Evolutionary conservation across 208 protist species (phyloP).

Genomic region (Novymonas esmeraldas): DNA sequence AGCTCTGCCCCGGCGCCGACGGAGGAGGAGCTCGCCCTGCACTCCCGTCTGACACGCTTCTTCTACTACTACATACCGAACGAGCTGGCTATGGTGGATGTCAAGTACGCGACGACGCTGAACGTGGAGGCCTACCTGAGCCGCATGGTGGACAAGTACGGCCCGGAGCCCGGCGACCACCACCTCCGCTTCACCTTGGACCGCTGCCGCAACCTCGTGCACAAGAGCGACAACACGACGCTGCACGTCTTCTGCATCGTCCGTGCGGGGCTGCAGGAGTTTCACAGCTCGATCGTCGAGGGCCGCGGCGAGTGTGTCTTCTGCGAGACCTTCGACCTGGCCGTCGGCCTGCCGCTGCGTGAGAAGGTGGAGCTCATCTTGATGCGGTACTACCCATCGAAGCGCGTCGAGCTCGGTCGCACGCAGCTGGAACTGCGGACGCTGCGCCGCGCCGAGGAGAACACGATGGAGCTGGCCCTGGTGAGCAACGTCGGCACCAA

Average conservation of each 20-base stretch:
- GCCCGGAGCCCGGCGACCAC: slow-evolving; percentile 74
- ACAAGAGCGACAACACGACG: slow-evolving; percentile 12
- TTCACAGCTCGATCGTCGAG: slow-evolving; percentile 49
- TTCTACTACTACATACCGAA: slow-evolving; percentile 74
- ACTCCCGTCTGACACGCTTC: slow-evolving; percentile 59
- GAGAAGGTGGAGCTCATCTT: slow-evolving; percentile 73
- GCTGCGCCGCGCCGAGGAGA: slow-evolving; percentile 33
- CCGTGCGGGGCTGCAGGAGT: slow-evolving; percentile 57
- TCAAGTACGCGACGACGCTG: slow-evolving; percentile 64
- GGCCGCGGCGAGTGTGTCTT: slow-evolving; percentile 61
- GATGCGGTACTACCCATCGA: slow-evolving; percentile 35
- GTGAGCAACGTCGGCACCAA: slow-evolving; percentile 46
- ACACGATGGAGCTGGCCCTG: slow-evolving; percentile 51
- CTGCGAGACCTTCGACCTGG: slow-evolving; percentile 63
- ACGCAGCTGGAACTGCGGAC: slow-evolving; percentile 50
- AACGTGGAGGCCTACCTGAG: slow-evolving; percentile 71
- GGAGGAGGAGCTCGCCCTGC: slow-evolving; percentile 41
- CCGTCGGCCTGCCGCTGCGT: slow-evolving; percentile 63
- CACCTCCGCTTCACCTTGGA: slow-evolving; percentile 50
- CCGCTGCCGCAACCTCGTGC: slow-evolving; percentile 39
- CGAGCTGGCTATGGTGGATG: slow-evolving; percentile 60
- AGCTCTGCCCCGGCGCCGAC: slow-evolving; percentile 40
- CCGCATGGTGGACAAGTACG: slow-evolving; percentile 64
- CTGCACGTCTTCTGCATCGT: slow-evolving; percentile 46
- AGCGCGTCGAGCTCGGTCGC: slow-evolving; percentile 53